Percentiles rank a stretch among this genome's conserved stretches.
These are phyloP conservation scores for Diaporthe nobilis DNA, from an alignment of 2,329 filamentous ascomycete species.

Conservation along the genomic window DNA sequence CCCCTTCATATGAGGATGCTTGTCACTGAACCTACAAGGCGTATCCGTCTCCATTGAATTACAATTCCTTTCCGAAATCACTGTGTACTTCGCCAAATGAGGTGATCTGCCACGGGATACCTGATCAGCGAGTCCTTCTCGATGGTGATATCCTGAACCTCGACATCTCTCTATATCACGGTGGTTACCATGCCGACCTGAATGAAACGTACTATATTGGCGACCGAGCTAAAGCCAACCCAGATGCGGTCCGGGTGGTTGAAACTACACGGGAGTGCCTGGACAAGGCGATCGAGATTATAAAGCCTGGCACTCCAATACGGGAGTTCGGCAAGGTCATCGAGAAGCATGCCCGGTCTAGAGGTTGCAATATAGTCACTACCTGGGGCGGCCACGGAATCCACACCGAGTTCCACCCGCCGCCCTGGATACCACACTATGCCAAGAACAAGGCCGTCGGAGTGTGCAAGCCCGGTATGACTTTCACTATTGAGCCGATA, in stretches of 20 bases:
- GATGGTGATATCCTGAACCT: conserved; percentile 99
- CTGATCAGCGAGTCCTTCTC: conserved; percentile 86
- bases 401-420: conserved; percentile 92
- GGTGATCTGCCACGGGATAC: conserved; percentile 98
- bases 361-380: conserved; percentile 90
- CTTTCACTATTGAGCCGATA: conserved; percentile 99
- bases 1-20: not conserved
- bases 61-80: conserved; percentile 97
- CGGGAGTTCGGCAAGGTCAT: conserved; percentile 95
- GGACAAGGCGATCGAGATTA: conserved; percentile 87
- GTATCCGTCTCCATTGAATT: conserved; percentile 95
- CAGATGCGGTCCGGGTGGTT: conserved; percentile 89
- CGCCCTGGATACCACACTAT: conserved; percentile 96
- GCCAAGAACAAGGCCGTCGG: conserved; percentile 98
- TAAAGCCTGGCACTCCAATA: conserved; percentile 94
- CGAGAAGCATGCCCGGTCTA: conserved; percentile 91
- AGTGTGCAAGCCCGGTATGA: conserved; percentile 95
- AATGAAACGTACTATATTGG: conserved; percentile 99
- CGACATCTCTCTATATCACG: conserved; percentile 93
- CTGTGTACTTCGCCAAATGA: conserved; percentile 97
- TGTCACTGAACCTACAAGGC: conserved; percentile 50
- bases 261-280: conserved; percentile 92
- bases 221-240: conserved; percentile 84
- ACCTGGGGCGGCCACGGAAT: conserved; percentile 98
- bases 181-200: conserved; percentile 94